A percentile compares a stretch with the other conserved stretches of the same genome.
Conservation (phyloP, 192 early-diverging fungal species). For the Backusella sp. region DNA sequence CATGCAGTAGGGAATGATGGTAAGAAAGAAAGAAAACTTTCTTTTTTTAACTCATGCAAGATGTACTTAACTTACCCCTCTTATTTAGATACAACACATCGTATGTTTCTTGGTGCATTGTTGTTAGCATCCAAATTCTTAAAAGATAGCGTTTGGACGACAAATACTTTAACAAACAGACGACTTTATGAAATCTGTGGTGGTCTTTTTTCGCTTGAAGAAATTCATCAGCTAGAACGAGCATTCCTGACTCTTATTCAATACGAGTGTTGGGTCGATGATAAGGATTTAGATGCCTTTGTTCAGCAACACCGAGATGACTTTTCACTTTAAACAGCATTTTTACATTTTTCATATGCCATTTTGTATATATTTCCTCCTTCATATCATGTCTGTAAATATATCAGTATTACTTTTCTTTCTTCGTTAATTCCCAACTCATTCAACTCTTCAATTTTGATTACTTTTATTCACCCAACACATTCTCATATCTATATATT, state of each 20-base stretch:
- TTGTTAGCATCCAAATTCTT: constrained; percentile 33
- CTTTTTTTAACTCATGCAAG: neutral
- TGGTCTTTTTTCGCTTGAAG: constrained; percentile 27
- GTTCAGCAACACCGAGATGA: constrained; percentile 19
- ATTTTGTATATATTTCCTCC: neutral
- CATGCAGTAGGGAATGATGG: constrained; percentile 28
- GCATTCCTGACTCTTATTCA: constrained; percentile 26
- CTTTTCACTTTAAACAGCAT: constrained; percentile 13
- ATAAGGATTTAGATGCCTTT: constrained; percentile 17
- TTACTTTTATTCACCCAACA: neutral
- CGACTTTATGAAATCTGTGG: constrained; percentile 27
- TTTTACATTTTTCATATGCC: neutral
- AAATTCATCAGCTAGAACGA: constrained; percentile 28
- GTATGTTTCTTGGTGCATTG: constrained; percentile 32
- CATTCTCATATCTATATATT: neutral
- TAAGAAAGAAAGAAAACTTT: neutral
- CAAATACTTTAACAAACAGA: constrained; percentile 20
- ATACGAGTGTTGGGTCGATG: constrained; percentile 25
- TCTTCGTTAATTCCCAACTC: neutral
- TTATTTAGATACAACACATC: constrained; percentile 29
- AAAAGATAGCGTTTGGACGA: constrained; percentile 1
- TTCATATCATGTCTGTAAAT: constrained; percentile 5
- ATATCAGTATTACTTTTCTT: neutral
- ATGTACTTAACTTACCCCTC: neutral
- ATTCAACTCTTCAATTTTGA: neutral